Conservation (phyloP, 73 alveolate genomes). For the Uronychia binucleata region DNA sequence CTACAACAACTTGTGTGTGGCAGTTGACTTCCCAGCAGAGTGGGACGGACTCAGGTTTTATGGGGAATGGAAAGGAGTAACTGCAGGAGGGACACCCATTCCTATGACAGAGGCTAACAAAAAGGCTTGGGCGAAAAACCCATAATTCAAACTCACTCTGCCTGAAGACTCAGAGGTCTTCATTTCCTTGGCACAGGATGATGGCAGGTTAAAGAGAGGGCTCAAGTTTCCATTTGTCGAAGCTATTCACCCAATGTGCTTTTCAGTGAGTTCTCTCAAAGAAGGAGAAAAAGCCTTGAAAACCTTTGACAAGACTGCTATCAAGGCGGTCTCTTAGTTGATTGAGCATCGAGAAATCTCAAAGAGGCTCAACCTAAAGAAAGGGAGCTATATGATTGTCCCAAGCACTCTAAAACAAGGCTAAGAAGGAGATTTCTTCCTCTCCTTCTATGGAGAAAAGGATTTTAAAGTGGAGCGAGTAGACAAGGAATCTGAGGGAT, state of each 20-base stretch:
- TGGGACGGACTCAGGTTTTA: constrained; percentile 86
- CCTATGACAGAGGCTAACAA: constrained; percentile 57
- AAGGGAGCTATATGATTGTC: constrained; percentile 53
- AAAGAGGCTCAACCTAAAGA: constrained; percentile 16
- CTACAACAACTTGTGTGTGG: constrained; percentile 72
- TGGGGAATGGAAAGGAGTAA: constrained; percentile 73
- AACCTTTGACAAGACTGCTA: constrained; percentile 34
- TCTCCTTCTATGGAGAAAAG: constrained; percentile 18
- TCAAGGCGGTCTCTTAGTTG: constrained; percentile 39
- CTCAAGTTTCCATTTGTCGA: constrained; percentile 59
- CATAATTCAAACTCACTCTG: constrained; percentile 64
- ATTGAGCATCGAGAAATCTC: constrained; percentile 59
- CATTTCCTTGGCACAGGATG: constrained; percentile 83
- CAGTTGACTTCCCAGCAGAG: constrained; percentile 87
- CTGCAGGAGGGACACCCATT: constrained; percentile 93
- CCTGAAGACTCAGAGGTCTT: constrained; percentile 74
- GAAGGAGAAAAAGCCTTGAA: constrained; percentile 19
- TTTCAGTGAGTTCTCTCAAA: constrained; percentile 34
- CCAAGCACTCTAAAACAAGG: constrained; percentile 52
- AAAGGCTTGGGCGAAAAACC: constrained; percentile 78
- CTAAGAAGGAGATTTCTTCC: constrained; percentile 48
- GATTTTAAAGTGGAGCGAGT: neutral
- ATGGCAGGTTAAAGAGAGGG: constrained; percentile 75
- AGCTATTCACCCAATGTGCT: constrained; percentile 33
- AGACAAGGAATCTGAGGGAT: constrained; percentile 1